A percentile compares a stretch with the other conserved stretches of the same genome.
Conservation (phyloP, 2,329 filamentous ascomycete genomes). For the Xylariaceae sp. region DNA sequence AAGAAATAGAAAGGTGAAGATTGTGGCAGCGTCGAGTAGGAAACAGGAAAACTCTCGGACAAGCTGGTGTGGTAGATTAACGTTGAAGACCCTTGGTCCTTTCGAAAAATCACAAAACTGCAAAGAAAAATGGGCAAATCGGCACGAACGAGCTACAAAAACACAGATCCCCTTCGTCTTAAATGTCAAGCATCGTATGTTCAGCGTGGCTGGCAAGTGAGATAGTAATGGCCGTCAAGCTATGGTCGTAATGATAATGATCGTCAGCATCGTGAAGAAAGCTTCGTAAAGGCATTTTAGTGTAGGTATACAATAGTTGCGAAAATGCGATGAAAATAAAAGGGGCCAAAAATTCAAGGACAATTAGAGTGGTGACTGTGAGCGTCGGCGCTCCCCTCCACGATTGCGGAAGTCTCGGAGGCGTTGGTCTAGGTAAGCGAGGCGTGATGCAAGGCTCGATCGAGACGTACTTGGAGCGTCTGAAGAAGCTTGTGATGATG, state of each 20-base stretch:
- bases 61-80: too few relatives aligned
- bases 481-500: conserved; percentile 35
- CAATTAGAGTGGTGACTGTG: conserved; percentile 47
- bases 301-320: conserved; percentile 27
- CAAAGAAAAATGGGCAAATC: conserved; percentile 4
- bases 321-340: conserved; percentile 3
- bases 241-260: conserved; percentile 14
- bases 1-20: too few relatives aligned
- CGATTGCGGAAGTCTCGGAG: conserved; percentile 51
- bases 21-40: too few relatives aligned
- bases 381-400: conserved; percentile 38
- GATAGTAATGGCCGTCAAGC: conserved; percentile 11
- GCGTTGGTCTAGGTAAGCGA: conserved; percentile 57
- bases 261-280: conserved; percentile 27
- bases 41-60: too few relatives aligned
- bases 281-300: conserved; percentile 19
- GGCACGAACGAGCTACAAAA: conserved; percentile 3
- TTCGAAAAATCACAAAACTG: too few relatives aligned
- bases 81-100: too few relatives aligned
- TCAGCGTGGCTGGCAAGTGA: conserved; percentile 9
- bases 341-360: conserved; percentile 10
- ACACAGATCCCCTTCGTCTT: conserved; percentile 8
- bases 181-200: conserved; percentile 5
- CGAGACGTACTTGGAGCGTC: conserved; percentile 32
- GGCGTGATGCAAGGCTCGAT: conserved; percentile 45